phyloP scores from a whole-genome alignment of 306 rosid genomes.

The Pterocarpus santalinus region DNA sequence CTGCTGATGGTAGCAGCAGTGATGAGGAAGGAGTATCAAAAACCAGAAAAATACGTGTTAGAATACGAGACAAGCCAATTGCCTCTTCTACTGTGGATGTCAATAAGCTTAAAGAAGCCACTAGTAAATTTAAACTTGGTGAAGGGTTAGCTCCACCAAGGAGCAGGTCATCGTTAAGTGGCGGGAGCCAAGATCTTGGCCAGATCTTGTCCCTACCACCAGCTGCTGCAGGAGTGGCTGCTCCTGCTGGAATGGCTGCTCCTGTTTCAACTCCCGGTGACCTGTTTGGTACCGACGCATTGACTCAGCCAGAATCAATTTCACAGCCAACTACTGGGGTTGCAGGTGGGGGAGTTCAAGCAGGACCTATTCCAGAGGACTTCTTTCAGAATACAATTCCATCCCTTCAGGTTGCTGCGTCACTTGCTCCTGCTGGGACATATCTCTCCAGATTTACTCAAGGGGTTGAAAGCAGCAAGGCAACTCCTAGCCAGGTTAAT shows the following conservation, averaged over 20 bases:
- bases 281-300: constrained; percentile 71
- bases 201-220: constrained; percentile 69
- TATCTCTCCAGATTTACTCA: constrained; percentile 78
- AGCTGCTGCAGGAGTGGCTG: constrained; percentile 57
- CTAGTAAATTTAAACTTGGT: constrained; percentile 84
- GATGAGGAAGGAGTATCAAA: constrained; percentile 93
- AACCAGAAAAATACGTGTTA: constrained; percentile 76
- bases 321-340: constrained; percentile 63
- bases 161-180: constrained; percentile 73
- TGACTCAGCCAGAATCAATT: constrained; percentile 59
- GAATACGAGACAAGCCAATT: constrained; percentile 89
- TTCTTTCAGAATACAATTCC: constrained; percentile 94
- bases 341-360: constrained; percentile 58
- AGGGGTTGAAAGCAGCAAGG: constrained; percentile 62
- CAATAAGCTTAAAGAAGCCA: constrained; percentile 93
- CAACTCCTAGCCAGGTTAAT: constrained; percentile 54
- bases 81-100: constrained; percentile 82
- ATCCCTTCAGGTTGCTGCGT: constrained; percentile 88
- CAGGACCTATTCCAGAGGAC: constrained; percentile 96
- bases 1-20: constrained; percentile 92
- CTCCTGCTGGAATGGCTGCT: constrained; percentile 58
- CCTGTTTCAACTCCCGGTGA: constrained; percentile 71
- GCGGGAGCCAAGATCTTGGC: constrained; percentile 81
- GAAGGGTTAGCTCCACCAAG: constrained; percentile 79
- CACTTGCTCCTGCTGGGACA: constrained; percentile 88